These are phyloP conservation scores for Mortierella hygrophila DNA, from an alignment of 192 early-diverging fungal genomes.

Conservation along the genomic window DNA sequence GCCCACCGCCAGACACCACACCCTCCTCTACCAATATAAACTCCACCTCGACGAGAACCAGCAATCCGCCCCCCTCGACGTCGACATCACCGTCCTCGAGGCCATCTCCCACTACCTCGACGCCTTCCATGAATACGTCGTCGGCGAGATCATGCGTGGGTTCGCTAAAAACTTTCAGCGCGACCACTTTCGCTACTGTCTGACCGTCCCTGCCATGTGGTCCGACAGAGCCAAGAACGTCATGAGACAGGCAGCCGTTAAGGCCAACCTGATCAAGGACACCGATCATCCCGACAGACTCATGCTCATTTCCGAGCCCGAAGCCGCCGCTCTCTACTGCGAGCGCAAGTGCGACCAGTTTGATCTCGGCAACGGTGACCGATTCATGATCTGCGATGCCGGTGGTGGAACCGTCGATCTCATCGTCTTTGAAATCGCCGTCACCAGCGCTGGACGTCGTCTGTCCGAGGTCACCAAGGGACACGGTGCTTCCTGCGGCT, in stretches of 20 bases:
- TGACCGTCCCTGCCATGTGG: constrained; percentile 50
- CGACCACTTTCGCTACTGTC: constrained; percentile 56
- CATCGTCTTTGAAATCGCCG: constrained; percentile 65
- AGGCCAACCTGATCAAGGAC: constrained; percentile 52
- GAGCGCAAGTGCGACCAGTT: constrained; percentile 60
- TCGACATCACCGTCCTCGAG: constrained; percentile 57
- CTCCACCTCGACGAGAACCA: constrained; percentile 58
- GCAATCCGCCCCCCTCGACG: constrained; percentile 47
- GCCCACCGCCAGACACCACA: constrained; percentile 44
- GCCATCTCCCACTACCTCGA: constrained; percentile 60
- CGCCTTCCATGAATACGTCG: constrained; percentile 56
- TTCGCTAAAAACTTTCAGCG: constrained; percentile 61
- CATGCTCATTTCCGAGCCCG: constrained; percentile 60
- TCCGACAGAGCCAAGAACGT: constrained; percentile 57
- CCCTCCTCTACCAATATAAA: constrained; percentile 58
- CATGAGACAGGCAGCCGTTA: constrained; percentile 59
- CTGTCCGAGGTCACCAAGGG: constrained; percentile 64
- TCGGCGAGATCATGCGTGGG: constrained; percentile 57
- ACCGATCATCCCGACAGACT: constrained; percentile 57
- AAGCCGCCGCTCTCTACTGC: constrained; percentile 63
- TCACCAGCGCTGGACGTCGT: constrained; percentile 39
- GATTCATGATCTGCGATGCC: constrained; percentile 65
- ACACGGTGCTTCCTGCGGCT: constrained; percentile 62
- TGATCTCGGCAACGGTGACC: constrained; percentile 53
- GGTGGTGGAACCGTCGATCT: constrained; percentile 68